Evolutionary conservation across 1,139 yeast genomes (phyloP).

Genomic region (Ogataea hybrid): DNA sequence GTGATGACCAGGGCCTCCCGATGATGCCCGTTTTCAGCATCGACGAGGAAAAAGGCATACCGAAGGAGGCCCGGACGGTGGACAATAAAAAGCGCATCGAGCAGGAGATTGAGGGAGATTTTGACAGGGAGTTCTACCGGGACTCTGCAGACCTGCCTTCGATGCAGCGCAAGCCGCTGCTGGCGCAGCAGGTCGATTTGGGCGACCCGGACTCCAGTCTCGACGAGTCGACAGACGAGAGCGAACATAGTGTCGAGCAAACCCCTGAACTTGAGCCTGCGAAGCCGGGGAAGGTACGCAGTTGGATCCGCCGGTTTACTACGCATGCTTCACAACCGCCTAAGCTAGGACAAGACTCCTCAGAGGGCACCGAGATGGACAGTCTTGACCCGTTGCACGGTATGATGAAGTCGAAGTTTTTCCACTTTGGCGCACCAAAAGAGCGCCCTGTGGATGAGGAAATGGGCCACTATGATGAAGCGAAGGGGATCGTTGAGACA

Average conservation of each 20-base stretch:
- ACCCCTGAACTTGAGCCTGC: constrained; percentile 1
- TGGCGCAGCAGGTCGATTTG: constrained; percentile 11
- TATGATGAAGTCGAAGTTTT: constrained; percentile 7
- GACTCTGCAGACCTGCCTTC: constrained; percentile 18
- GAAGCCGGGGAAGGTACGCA: constrained; percentile 6
- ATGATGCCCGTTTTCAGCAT: constrained; percentile 16
- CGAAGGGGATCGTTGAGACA: constrained; percentile 19
- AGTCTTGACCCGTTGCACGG: background rate
- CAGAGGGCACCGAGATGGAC: background rate
- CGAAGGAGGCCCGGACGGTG: background rate
- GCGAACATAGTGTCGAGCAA: background rate
- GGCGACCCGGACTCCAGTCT: constrained; percentile 24
- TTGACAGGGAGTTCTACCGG: constrained; percentile 26
- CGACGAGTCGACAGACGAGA: constrained; percentile 22
- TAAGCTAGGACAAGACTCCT: background rate
- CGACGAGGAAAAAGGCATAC: background rate
- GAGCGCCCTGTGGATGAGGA: constrained; percentile 2
- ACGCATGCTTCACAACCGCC: constrained; percentile 1
- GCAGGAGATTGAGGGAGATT: constrained; percentile 30
- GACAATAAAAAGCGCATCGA: constrained; percentile 15
- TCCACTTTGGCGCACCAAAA: constrained; percentile 7
- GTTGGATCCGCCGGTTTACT: constrained; percentile 10
- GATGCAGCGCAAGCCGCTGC: background rate
- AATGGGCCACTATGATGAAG: constrained; percentile 16
- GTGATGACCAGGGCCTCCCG: constrained; percentile 10